Percentiles rank a stretch among this genome's conserved stretches.
Evolutionary conservation across 192 early-diverging fungal genomes (phyloP).

Genomic region (Kappamyces sp.): DNA sequence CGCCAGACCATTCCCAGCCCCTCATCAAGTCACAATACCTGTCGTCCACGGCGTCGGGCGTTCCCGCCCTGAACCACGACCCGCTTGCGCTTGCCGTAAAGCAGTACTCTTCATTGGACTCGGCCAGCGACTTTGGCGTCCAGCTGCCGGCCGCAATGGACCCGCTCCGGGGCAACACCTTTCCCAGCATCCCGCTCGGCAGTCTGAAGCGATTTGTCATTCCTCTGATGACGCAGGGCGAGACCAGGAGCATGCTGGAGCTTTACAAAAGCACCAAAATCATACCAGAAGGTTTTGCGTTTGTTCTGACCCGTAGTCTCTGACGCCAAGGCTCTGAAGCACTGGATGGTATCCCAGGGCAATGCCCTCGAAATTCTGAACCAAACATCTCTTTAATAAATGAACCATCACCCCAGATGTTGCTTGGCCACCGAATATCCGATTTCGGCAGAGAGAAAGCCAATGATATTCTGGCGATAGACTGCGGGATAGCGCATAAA

Average conservation of each 20-base stretch:
- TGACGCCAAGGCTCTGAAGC: slow-evolving; percentile 10
- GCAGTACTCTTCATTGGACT: background rate
- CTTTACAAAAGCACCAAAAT: slow-evolving; percentile 5
- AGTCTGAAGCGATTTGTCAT: slow-evolving; percentile 3
- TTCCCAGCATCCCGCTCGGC: slow-evolving; percentile 4
- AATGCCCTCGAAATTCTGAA: slow-evolving; percentile 3
- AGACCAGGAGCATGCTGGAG: background rate
- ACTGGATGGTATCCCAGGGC: slow-evolving; percentile 13
- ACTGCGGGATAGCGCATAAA: slow-evolving; percentile 1
- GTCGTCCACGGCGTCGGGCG: background rate
- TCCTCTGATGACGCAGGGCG: background rate
- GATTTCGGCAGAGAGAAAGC: slow-evolving; percentile 4
- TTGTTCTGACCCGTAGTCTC: background rate
- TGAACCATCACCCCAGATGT: too few relatives aligned
- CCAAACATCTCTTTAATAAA: slow-evolving; percentile 2
- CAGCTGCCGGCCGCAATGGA: too few relatives aligned
- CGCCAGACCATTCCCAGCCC: slow-evolving; percentile 16
- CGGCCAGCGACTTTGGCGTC: slow-evolving; percentile 1
- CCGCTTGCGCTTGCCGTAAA: background rate
- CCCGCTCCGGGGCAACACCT: background rate
- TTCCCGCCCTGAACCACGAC: slow-evolving; percentile 1
- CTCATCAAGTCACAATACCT: slow-evolving; percentile 23
- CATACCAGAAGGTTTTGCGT: slow-evolving; percentile 1
- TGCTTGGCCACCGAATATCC: slow-evolving; percentile 1
- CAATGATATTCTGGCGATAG: background rate